A percentile compares a stretch with the other conserved stretches of the same genome.
Conservation (phyloP, 176 grass and related monocot species). For the Typha latifolia region DNA sequence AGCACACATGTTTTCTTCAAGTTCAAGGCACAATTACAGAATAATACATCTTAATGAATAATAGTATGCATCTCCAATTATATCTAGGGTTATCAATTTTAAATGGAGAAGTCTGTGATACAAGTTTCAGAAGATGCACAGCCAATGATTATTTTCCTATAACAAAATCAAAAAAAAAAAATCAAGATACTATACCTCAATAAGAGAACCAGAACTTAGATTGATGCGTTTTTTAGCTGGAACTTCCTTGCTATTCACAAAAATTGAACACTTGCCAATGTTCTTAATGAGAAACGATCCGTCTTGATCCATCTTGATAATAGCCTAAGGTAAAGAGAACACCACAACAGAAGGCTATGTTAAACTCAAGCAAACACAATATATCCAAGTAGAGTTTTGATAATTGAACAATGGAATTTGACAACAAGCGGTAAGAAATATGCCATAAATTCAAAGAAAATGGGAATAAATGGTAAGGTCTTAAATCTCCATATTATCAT, state of each 20-base stretch:
- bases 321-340: slow-evolving; percentile 41
- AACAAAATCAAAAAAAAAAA: background rate
- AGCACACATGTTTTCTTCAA: too few species aligned
- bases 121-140: background rate
- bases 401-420: too few species aligned
- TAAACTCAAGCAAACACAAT: too few species aligned
- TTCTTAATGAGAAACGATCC: slow-evolving; percentile 87
- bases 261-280: slow-evolving; percentile 74
- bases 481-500: too few species aligned
- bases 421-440: too few species aligned
- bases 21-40: too few species aligned
- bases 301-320: slow-evolving; percentile 89
- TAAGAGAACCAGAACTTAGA: slow-evolving; percentile 59
- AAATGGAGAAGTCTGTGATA: background rate
- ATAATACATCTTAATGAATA: too few species aligned
- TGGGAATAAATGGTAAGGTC: too few species aligned
- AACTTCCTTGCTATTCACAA: slow-evolving; percentile 94
- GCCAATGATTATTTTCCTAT: background rate
- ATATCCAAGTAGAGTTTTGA: too few species aligned
- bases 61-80: too few species aligned
- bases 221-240: slow-evolving; percentile 57
- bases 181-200: slow-evolving; percentile 46
- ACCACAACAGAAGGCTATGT: slow-evolving; percentile 8
- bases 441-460: too few species aligned
- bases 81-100: too few species aligned